A percentile compares a stretch with the other conserved stretches of the same genome.
Evolutionary conservation across 106 monocot species (phyloP).

Genomic region (Dendrobium catenatum): DNA sequence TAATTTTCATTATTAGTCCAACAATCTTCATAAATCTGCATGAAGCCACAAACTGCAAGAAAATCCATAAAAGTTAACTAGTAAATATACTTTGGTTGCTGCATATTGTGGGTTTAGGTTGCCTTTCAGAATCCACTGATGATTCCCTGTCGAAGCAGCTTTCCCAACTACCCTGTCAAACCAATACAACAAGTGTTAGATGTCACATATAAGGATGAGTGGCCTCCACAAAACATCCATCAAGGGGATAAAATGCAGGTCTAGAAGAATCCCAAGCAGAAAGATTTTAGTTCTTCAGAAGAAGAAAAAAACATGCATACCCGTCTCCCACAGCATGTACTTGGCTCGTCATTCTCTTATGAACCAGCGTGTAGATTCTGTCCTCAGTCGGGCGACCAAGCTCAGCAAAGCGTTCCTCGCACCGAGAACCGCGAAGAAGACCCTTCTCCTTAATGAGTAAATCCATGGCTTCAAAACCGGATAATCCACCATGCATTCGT

Average conservation of each 20-base stretch:
- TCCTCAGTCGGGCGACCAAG: slow-evolving; percentile 17
- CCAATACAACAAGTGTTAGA: neutral
- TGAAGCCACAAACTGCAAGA: slow-evolving; percentile 3
- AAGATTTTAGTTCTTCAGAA: neutral
- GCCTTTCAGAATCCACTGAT: slow-evolving; percentile 52
- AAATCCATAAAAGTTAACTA: neutral
- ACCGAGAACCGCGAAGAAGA: slow-evolving; percentile 5
- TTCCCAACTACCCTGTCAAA: slow-evolving; percentile 53
- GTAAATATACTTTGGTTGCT: slow-evolving; percentile 23
- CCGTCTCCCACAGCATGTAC: slow-evolving; percentile 60
- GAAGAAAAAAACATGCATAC: slow-evolving; percentile 20
- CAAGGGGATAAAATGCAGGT: neutral
- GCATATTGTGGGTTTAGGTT: slow-evolving; percentile 11
- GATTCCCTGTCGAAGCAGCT: slow-evolving; percentile 48
- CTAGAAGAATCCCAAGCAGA: neutral
- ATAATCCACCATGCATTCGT: neutral
- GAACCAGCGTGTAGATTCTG: slow-evolving; percentile 28
- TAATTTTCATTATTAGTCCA: neutral
- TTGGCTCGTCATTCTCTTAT: slow-evolving; percentile 48
- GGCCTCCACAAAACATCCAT: neutral
- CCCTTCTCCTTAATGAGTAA: slow-evolving; percentile 16
- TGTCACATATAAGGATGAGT: neutral
- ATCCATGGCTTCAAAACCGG: slow-evolving; percentile 19
- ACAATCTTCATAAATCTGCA: neutral
- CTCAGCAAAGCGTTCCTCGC: slow-evolving; percentile 7